Conservation (phyloP, 768 basidiomycete species). For the Agaricus subrufescens region DNA sequence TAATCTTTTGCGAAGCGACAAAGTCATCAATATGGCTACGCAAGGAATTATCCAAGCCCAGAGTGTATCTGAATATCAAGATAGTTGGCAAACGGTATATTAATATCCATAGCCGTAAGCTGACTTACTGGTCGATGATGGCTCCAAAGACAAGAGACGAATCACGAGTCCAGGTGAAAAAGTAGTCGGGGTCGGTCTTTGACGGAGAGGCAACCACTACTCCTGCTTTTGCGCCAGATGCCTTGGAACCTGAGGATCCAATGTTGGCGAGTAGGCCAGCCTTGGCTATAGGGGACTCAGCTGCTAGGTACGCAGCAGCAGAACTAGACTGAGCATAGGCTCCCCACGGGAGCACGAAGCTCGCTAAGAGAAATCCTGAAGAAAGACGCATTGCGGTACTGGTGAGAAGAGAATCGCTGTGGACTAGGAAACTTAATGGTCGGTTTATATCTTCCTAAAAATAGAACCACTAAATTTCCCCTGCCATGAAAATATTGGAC, state of each 20-base stretch:
- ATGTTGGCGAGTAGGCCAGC: slow-evolving; percentile 72
- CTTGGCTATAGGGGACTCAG: slow-evolving; percentile 57
- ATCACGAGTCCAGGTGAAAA: slow-evolving; percentile 70
- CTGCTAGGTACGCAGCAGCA: slow-evolving; percentile 36
- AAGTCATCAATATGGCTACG: slow-evolving; percentile 50
- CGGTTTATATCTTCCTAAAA: not conserved
- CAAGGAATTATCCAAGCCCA: slow-evolving; percentile 46
- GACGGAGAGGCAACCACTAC: slow-evolving; percentile 50
- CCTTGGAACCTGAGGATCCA: slow-evolving; percentile 50
- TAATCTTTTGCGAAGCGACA: slow-evolving; percentile 39
- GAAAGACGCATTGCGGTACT: not conserved
- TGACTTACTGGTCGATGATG: slow-evolving; percentile 34
- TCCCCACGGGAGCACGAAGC: not conserved
- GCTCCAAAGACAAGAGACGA: slow-evolving; percentile 58
- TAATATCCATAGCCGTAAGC: not conserved
- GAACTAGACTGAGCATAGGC: slow-evolving; percentile 5
- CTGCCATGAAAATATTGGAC: not conserved
- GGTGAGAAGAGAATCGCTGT: not conserved
- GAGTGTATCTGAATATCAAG: slow-evolving; percentile 25
- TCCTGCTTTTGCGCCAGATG: slow-evolving; percentile 49
- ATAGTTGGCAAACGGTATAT: not conserved
- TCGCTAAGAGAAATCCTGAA: not conserved
- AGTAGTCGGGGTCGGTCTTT: slow-evolving; percentile 44
- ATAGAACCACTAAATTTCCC: not conserved
- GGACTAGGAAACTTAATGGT: not conserved